phyloP scores from a whole-genome alignment of 176 grass and related monocot genomes.

The Melocanna baccifera region DNA sequence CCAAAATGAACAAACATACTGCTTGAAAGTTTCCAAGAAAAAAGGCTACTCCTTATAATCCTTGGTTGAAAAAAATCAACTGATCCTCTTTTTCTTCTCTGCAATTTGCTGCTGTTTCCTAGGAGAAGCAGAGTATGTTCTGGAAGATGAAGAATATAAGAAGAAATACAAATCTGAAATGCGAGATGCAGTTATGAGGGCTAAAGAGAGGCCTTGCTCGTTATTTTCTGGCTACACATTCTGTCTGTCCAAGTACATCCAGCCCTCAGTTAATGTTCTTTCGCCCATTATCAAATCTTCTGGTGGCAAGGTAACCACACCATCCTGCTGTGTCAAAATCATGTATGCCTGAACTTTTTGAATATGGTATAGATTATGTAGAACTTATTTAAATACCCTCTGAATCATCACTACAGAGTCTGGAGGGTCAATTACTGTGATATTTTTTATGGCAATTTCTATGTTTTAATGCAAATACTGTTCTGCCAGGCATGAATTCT shows the following conservation, averaged over 20 bases:
- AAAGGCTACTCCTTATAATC: background rate
- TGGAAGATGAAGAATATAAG: slow-evolving; percentile 73
- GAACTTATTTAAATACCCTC: background rate
- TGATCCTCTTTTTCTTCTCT: slow-evolving; percentile 13
- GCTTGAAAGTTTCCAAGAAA: background rate
- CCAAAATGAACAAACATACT: background rate
- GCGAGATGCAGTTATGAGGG: slow-evolving; percentile 58
- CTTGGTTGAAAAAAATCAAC: background rate
- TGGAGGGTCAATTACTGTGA: background rate
- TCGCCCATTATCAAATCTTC: slow-evolving; percentile 58
- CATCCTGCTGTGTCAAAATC: background rate
- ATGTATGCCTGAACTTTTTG: slow-evolving; percentile 4
- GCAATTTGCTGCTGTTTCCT: slow-evolving; percentile 19
- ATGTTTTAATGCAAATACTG: background rate
- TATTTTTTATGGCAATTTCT: background rate
- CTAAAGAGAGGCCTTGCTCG: slow-evolving; percentile 57
- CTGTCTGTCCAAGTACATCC: slow-evolving; percentile 68
- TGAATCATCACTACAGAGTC: background rate
- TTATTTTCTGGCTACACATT: slow-evolving; percentile 67
- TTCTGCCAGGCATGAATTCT: slow-evolving; percentile 5
- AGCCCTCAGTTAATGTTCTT: slow-evolving; percentile 49
- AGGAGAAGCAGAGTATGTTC: slow-evolving; percentile 68
- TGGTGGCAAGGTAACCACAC: slow-evolving; percentile 71
- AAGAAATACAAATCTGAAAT: slow-evolving; percentile 67
- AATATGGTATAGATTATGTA: background rate